These are phyloP conservation scores for Prunus mongolica DNA, from an alignment of 306 rosid genomes.

Conservation along the genomic window DNA sequence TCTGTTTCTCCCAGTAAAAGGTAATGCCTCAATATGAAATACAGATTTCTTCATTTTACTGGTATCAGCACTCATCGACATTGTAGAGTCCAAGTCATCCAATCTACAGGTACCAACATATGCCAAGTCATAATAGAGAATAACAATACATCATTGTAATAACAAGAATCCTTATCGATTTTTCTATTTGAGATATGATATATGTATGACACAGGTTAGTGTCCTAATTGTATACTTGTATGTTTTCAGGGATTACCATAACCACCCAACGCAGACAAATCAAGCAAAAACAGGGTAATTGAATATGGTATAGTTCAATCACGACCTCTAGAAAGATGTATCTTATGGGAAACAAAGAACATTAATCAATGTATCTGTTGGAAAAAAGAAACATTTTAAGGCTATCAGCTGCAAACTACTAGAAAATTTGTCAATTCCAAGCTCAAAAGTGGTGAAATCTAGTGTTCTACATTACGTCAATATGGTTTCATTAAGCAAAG, in stretches of 20 bases:
- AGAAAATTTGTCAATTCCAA: background rate
- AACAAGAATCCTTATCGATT: background rate
- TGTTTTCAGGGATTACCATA: background rate
- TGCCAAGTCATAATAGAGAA: constrained; percentile 6
- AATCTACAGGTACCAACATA: constrained; percentile 47
- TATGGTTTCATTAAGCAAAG: background rate
- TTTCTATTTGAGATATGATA: background rate
- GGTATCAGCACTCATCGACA: constrained; percentile 31
- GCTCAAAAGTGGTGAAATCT: background rate
- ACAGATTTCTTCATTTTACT: constrained; percentile 49
- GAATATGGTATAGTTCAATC: background rate
- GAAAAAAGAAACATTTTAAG: background rate
- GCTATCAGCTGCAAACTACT: background rate
- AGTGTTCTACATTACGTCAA: background rate
- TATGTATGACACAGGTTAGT: background rate
- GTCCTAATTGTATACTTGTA: too few species aligned
- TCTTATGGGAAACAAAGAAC: background rate
- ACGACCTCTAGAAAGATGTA: background rate
- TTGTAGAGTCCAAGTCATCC: constrained; percentile 57
- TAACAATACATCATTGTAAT: background rate
- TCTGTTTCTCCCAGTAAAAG: constrained; percentile 28
- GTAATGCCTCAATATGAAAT: constrained; percentile 46
- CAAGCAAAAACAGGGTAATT: background rate
- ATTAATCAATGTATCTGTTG: background rate
- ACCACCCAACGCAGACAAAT: background rate